Conservation (phyloP, 2,329 filamentous ascomycete genomes). For the Diaporthe sp. region DNA sequence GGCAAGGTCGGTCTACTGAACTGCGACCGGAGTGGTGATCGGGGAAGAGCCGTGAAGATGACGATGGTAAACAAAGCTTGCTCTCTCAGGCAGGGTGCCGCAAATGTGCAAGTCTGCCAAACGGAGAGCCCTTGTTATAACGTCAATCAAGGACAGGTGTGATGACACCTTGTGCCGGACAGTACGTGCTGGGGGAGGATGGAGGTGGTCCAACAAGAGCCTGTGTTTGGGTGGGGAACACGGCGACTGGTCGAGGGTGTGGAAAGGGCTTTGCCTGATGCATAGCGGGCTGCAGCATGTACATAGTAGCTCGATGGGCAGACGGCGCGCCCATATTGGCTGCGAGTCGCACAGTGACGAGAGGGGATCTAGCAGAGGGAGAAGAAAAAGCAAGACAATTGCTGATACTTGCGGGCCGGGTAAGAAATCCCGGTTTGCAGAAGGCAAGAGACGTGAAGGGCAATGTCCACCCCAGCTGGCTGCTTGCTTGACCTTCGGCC, state of each 20-base stretch:
- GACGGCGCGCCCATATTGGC: constrained; percentile 19
- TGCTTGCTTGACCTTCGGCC: constrained; percentile 4
- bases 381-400: constrained; percentile 30
- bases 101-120: constrained; percentile 7
- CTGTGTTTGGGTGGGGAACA: constrained; percentile 30
- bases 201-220: constrained; percentile 25
- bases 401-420: constrained; percentile 13
- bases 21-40: constrained; percentile 6
- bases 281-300: constrained; percentile 32
- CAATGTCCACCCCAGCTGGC: background rate
- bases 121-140: constrained; percentile 22
- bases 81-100: constrained; percentile 22
- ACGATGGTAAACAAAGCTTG: background rate
- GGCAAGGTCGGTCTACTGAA: constrained; percentile 23
- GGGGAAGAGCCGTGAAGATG: constrained; percentile 7
- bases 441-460: background rate
- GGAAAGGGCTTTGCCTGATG: constrained; percentile 31
- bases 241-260: constrained; percentile 30
- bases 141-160: constrained; percentile 24
- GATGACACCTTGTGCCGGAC: constrained; percentile 28
- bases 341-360: constrained; percentile 30
- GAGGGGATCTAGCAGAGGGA: constrained; percentile 19
- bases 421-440: background rate
- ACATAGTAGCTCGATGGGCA: constrained; percentile 29
- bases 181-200: constrained; percentile 22